Conservation (phyloP, 192 early-diverging fungal genomes). For the Lobosporangium transversale region DNA sequence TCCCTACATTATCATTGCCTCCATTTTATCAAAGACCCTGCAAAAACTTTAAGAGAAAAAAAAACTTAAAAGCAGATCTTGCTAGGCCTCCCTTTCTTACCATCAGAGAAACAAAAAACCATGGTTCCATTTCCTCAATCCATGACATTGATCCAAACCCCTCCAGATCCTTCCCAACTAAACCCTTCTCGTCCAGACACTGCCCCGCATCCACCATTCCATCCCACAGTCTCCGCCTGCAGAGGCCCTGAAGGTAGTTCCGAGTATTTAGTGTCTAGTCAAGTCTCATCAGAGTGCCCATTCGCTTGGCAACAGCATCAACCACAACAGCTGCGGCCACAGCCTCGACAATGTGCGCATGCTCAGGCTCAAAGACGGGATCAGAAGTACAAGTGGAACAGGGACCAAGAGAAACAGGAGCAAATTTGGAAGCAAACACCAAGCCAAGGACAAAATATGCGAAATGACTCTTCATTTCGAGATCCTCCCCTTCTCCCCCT, state of each 20-base stretch:
- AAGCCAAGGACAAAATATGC: background rate
- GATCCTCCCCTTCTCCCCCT: background rate
- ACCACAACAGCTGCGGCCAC: background rate
- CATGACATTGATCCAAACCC: background rate
- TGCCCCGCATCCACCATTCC: background rate
- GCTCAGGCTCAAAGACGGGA: slow-evolving; percentile 2
- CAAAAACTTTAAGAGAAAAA: background rate
- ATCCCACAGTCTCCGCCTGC: background rate
- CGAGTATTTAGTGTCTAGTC: background rate
- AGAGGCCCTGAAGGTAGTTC: background rate
- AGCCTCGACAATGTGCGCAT: background rate
- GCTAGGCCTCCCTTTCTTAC: too few relatives aligned
- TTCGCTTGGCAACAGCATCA: too few relatives aligned
- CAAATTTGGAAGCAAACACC: background rate
- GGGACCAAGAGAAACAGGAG: background rate
- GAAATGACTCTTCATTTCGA: background rate
- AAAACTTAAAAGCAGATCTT: too few relatives aligned
- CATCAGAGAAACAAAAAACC: background rate
- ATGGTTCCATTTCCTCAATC: background rate
- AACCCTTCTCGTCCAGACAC: background rate
- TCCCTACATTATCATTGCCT: background rate
- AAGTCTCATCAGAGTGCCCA: background rate
- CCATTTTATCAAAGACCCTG: background rate
- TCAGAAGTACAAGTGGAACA: background rate
- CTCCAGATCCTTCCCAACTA: background rate